Conservation (phyloP, 164 flowering plant genomes). For the Berberis thunbergii region DNA sequence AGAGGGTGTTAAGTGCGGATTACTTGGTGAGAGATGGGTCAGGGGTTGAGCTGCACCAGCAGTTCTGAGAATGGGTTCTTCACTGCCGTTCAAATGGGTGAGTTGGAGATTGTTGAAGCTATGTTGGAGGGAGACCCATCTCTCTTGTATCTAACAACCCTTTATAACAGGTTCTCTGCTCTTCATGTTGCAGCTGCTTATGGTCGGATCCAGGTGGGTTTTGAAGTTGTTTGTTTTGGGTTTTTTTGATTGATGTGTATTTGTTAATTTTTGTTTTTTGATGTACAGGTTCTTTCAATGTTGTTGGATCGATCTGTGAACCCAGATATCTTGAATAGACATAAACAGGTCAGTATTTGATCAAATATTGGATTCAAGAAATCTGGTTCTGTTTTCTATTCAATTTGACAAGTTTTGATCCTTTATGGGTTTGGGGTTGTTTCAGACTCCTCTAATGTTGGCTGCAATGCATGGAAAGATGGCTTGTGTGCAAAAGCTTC, state of each 20-base stretch:
- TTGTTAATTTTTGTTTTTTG: neutral
- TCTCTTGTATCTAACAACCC: constrained; percentile 24
- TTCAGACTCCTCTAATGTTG: constrained; percentile 93
- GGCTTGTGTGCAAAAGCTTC: constrained; percentile 65
- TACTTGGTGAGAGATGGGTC: constrained; percentile 58
- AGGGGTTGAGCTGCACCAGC: constrained; percentile 60
- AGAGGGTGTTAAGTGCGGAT: neutral
- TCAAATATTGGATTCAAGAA: too few species aligned
- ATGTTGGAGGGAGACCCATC: constrained; percentile 34
- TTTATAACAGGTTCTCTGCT: constrained; percentile 29
- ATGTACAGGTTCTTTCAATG: constrained; percentile 52
- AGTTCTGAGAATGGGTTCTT: constrained; percentile 47
- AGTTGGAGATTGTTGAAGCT: constrained; percentile 24
- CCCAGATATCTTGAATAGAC: constrained; percentile 77
- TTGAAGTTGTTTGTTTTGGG: neutral
- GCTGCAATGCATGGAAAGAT: constrained; percentile 95
- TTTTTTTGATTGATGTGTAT: constrained; percentile 11
- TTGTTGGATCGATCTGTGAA: constrained; percentile 51
- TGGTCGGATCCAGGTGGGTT: constrained; percentile 61
- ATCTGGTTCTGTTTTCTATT: constrained; percentile 1
- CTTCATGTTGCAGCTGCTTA: constrained; percentile 53
- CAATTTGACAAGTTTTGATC: constrained; percentile 1
- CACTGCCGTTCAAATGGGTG: constrained; percentile 49
- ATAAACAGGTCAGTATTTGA: constrained; percentile 54
- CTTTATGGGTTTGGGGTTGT: constrained; percentile 5